Evolutionary conservation across 495 filamentous ascomycete species (phyloP), one percentile per base, ranked within the genome.

Genomic region (Bombardia bombarda): DNA sequence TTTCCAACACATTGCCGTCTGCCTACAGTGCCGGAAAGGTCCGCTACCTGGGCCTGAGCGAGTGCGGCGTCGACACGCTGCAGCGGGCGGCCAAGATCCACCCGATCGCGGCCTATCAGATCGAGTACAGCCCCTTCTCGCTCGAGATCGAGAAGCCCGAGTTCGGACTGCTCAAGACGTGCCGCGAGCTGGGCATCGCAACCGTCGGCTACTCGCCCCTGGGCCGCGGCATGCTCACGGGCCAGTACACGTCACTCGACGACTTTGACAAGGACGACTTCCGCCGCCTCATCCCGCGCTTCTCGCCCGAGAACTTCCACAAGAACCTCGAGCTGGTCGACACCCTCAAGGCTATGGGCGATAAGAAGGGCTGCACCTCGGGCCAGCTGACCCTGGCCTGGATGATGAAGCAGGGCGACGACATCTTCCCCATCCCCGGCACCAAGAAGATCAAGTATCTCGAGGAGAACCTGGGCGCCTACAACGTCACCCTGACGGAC

Each of bases 361-460:
- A 62, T 43, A 65, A 69, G 47, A 93, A 90, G 69, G 78, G 77
- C 6, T 76, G 75, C 46, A 83, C 83, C 5, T 65, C 79, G 0
- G 77, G 75, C 2, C 88, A 95, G 65, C 62, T 94, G 20, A 86
- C 86, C 1, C 62, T 95, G 31, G 76, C 67, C 21, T 95, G 89
- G 88, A 60, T 84, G 9, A 61, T 73, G 47, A 65, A 60, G 19
- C 68, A 73, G 58, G 65, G 78, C 34, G 83, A 78, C 3, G 72
- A 79, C 16, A 31, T 51, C 14, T 49, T 57, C 19, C 54, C 53
- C 3, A 53, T 57, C 21, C 47, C 50, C 3, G 50, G 53, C n/a
- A n/a, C n/a, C n/a, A n/a, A n/a, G n/a, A n/a, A n/a, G n/a, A n/a
- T n/a, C n/a, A n/a, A n/a, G n/a, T n/a, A n/a, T n/a, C n/a, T n/a